Base-by-base conservation (phyloP, 352 stramenopile genomes). In the Phytopythium cucurbitacearum region DNA sequence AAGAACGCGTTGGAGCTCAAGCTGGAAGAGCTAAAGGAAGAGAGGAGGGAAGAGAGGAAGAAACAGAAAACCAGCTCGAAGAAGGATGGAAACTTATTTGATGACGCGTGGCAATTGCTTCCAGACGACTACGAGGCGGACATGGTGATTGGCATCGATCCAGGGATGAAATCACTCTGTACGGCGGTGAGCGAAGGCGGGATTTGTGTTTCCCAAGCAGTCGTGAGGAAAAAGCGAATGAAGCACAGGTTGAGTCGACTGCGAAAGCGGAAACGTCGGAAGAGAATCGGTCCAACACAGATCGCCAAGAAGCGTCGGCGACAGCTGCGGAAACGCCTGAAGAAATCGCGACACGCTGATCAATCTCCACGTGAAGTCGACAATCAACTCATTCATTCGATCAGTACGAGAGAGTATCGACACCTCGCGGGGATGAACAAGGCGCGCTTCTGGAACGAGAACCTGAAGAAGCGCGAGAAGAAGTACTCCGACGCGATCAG, bases 131-230 rank as follows among this genome's bases (percentile, higher is more conserved):
- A 46, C 35, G 37, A 51, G 42, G 15, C 42, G 1, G 34, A 51
- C 10, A 32, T 41, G 21, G n/a, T 58, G 8, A 8, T 58, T 4
- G 34, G 10, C 0, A 45, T 58, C 11, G 52, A 58, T 45, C 52
- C 52, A 1, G 52, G 42, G 5, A 58, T 58, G 52, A 33, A 35
- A 11, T 47, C 34, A n/a, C n/a, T 58, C 7, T 45, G 41, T 33
- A 58, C 52, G 13, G 42, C 52, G 1, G 52, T 58, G 42, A 37
- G 15, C 13, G 42, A 58, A 28, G 42, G 41, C 16, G 35, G 10
- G 0, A 11, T n/a, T 36, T 21, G 34, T 8, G 3, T 41, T 5
- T 37, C 36, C 10, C 12, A 43, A 6, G 13, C 4, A 7, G 35
- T 5, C 5, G 6, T 43, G 38, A 40, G 48, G 5, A 43, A 53